Conservation (phyloP, 2,329 filamentous ascomycete species). For the Monilinia fructigena region DNA sequence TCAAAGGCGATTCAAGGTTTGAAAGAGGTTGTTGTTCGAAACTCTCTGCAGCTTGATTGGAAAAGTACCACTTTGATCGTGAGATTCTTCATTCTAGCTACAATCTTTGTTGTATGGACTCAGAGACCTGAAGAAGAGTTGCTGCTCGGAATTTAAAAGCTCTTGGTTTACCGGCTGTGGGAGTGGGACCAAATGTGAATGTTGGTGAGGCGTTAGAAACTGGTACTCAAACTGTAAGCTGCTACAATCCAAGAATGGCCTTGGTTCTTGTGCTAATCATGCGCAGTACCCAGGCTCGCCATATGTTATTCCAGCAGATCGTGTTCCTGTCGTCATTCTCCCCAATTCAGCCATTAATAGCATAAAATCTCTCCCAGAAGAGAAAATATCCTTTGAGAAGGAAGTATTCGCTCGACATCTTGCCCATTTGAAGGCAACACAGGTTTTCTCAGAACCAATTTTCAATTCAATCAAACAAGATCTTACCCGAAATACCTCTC, state of each 20-base stretch:
- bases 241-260: not conserved
- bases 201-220: conserved; percentile 14
- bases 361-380: conserved; percentile 17
- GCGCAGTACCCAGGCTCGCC: conserved; percentile 11
- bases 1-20: not conserved
- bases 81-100: not conserved
- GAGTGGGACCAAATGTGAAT: conserved; percentile 13
- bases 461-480: conserved; percentile 31
- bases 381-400: conserved; percentile 16
- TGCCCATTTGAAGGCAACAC: not conserved
- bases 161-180: conserved; percentile 6
- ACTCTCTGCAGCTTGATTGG: not conserved
- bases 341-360: conserved; percentile 10
- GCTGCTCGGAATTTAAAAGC: conserved; percentile 5
- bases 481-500: conserved; percentile 33
- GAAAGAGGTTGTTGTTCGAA: not conserved
- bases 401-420: conserved; percentile 16
- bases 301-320: conserved; percentile 12
- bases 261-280: not conserved
- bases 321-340: conserved; percentile 13
- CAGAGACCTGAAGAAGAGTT: conserved; percentile 6
- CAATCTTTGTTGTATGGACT: conserved; percentile 4
- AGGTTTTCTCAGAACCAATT: conserved; percentile 15
- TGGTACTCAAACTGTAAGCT: conserved; percentile 11
- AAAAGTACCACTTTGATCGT: not conserved